Percentiles rank a stretch among this genome's conserved stretches.
Conservation (phyloP, 2,329 filamentous ascomycete species). For the Aspergillus neoniger region DNA sequence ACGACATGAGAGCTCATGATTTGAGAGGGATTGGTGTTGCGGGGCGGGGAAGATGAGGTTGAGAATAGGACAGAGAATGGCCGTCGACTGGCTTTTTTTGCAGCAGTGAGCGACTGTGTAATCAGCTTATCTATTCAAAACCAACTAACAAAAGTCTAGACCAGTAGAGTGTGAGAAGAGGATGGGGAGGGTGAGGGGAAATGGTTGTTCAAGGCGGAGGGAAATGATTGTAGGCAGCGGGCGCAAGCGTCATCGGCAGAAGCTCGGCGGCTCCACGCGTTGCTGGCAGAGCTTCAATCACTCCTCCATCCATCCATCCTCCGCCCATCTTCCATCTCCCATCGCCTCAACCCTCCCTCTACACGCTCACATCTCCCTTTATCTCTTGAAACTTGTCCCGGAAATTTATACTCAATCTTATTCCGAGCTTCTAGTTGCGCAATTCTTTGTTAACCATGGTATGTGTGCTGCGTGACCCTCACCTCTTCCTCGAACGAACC, state of each 20-base stretch:
- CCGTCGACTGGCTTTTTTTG: neutral
- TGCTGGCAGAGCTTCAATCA: conserved; percentile 31
- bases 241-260: conserved; percentile 29
- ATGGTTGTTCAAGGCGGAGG: neutral
- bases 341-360: conserved; percentile 19
- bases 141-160: conserved; percentile 6
- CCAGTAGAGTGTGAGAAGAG: conserved; percentile 10
- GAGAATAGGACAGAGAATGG: neutral
- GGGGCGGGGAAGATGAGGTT: conserved; percentile 16
- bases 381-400: conserved; percentile 1
- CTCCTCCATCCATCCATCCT: conserved; percentile 25
- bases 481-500: conserved; percentile 19
- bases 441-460: conserved; percentile 33
- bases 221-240: conserved; percentile 25
- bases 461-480: conserved; percentile 21
- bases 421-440: conserved; percentile 16
- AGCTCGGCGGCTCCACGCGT: conserved; percentile 28
- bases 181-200: neutral
- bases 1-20: conserved; percentile 85
- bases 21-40: conserved; percentile 17
- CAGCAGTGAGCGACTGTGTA: neutral
- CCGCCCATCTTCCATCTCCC: conserved; percentile 21
- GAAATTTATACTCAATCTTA: conserved; percentile 5
- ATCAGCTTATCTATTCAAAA: neutral
- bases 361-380: conserved; percentile 11